Base-by-base conservation (phyloP, 257 asterid species). In the Leonotis leonurus region DNA sequence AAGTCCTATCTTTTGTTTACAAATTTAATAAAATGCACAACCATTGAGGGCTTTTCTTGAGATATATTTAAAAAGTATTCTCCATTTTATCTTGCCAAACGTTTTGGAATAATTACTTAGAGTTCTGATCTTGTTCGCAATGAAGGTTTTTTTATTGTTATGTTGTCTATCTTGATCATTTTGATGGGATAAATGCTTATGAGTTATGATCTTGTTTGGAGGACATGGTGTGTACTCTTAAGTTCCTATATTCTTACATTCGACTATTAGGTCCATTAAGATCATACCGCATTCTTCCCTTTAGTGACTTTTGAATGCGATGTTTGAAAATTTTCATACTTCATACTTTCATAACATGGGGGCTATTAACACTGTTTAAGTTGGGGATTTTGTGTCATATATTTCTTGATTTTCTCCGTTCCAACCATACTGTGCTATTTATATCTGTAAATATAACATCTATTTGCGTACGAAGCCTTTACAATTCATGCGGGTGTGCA, bases 21-120 rank as follows among this genome's bases (percentile, higher is more conserved):
- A 20, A 36, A 43, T 50, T 35, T 30, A 40, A 32, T 18, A 49
- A 12, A 51, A 39, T 22, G 30, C 56, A 51, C 37, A 20, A 20
- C 51, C n/a, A n/a, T n/a, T n/a, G n/a, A n/a, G n/a, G n/a, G 39
- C 46, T 52, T 36, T 61, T 49, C 56, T 26, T 61, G 33, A 46
- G 36, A 33, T 41, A 50, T 33, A n/a, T n/a, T 57, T 30, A 11
- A 32, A 35, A 44, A 1, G 9, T n/a, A 10, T 22, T 65, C 32
- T 66, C 58, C 48, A 5, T 6, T 45, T 44, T 29, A 33, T 37
- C 41, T 61, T 65, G 6, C 16, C 30, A 37, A 60, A 14, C 56
- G 44, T 57, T 25, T 64, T 18, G 13, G 37, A 37, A 26, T 62
- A 62, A 6, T 3, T 37, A 14, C 6, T 18, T 41, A 22, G 3